Conservation (phyloP, 108 stramenopile species). For the Tribonema minus region DNA sequence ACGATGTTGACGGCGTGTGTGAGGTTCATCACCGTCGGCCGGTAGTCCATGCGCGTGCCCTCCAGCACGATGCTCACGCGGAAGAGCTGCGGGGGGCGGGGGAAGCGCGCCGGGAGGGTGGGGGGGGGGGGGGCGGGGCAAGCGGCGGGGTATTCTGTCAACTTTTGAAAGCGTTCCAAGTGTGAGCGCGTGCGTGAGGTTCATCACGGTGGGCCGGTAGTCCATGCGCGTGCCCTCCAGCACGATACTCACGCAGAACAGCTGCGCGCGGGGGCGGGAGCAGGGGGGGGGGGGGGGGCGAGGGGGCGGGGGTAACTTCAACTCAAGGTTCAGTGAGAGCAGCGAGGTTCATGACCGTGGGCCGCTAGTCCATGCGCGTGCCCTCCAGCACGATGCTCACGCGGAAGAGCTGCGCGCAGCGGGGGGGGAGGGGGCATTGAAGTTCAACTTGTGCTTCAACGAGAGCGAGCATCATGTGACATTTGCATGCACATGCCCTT, state of each 20-base stretch:
- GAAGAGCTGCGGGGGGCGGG: slow-evolving; percentile 38
- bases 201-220: slow-evolving; percentile 62
- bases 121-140: no score
- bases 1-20: slow-evolving; percentile 63
- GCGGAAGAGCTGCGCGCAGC: slow-evolving; percentile 17
- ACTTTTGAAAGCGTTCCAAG: no score
- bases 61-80: slow-evolving; percentile 59
- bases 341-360: slow-evolving; percentile 65
- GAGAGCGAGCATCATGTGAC: no score
- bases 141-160: no score
- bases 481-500: slow-evolving; percentile 55
- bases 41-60: slow-evolving; percentile 55
- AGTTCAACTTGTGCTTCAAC: background rate
- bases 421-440: background rate
- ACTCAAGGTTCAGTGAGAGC: no score
- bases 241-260: slow-evolving; percentile 56
- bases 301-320: no score
- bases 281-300: no score
- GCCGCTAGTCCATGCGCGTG: slow-evolving; percentile 56
- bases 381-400: slow-evolving; percentile 59
- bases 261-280: no score
- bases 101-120: no score
- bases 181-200: slow-evolving; percentile 59
- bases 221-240: slow-evolving; percentile 57
- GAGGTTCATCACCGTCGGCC: slow-evolving; percentile 60